phyloP scores from a whole-genome alignment of 2,329 filamentous ascomycete genomes.

The Cryphonectria parasitica region DNA sequence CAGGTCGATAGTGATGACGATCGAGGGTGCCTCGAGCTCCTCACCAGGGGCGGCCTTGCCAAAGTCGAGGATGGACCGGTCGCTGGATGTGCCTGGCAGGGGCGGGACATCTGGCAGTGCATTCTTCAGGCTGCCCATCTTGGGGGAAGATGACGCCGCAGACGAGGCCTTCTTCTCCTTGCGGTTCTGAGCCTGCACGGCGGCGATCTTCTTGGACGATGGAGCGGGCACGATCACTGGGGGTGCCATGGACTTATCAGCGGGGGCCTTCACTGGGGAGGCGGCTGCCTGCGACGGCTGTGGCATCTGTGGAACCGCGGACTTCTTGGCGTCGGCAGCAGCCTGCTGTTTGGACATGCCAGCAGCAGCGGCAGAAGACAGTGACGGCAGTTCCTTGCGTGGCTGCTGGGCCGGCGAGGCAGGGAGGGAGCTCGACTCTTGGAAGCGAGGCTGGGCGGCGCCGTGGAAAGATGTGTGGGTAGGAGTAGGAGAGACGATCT shows the following conservation, averaged over 20 bases:
- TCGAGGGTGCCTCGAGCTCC: constrained; percentile 69
- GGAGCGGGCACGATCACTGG: constrained; percentile 33
- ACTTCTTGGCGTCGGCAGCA: constrained; percentile 41
- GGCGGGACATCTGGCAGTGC: constrained; percentile 41
- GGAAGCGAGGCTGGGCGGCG: constrained; percentile 34
- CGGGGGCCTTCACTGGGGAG: constrained; percentile 25
- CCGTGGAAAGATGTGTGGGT: constrained; percentile 42
- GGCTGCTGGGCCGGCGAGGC: constrained; percentile 38
- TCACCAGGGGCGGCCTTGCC: constrained; percentile 62
- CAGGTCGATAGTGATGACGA: constrained; percentile 82
- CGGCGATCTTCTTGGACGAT: constrained; percentile 49
- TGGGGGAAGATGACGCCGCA: constrained; percentile 52
- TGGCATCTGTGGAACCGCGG: constrained; percentile 41
- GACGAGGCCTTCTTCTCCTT: constrained; percentile 45
- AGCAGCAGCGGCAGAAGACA: constrained; percentile 30
- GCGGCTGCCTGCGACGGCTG: constrained; percentile 30
- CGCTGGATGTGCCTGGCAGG: constrained; percentile 42
- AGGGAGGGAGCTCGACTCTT: constrained; percentile 38
- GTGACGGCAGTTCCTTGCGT: constrained; percentile 32
- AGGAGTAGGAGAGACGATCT: constrained; percentile 45
- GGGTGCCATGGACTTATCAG: constrained; percentile 24
- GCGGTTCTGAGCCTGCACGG: constrained; percentile 50
- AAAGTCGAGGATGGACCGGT: constrained; percentile 65
- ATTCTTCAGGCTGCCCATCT: constrained; percentile 54
- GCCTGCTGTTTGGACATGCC: constrained; percentile 32